Conservation (phyloP, 768 basidiomycete species). For the Mycena vitilis region DNA sequence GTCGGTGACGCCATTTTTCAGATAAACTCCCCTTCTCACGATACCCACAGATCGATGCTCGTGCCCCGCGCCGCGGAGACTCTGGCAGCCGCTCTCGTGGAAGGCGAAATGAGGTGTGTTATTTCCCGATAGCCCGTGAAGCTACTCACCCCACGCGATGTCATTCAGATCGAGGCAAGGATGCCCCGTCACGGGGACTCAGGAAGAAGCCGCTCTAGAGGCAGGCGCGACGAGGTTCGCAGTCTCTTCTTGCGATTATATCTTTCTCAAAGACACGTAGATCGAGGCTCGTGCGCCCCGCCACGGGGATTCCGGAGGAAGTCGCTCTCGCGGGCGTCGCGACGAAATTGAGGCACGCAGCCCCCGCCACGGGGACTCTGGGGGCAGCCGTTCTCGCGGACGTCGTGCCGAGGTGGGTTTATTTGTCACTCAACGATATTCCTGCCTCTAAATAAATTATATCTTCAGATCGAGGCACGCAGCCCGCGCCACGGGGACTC, state of each 20-base stretch:
- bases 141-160: neutral
- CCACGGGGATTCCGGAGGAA: constrained; percentile 13
- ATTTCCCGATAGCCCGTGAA: neutral
- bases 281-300: constrained; percentile 9
- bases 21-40: neutral
- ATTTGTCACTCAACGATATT: no score
- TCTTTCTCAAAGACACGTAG: neutral
- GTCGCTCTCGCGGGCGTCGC: constrained; percentile 15
- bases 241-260: no score
- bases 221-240: constrained; percentile 11
- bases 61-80: constrained; percentile 21
- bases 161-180: constrained; percentile 8
- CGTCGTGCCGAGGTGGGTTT: constrained; percentile 9
- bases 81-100: constrained; percentile 13
- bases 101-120: constrained; percentile 8
- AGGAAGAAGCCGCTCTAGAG: constrained; percentile 5
- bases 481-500: constrained; percentile 23
- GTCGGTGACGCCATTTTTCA: neutral
- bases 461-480: constrained; percentile 10
- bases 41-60: constrained; percentile 13
- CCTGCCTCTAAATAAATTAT: no score
- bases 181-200: constrained; percentile 26
- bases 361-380: constrained; percentile 20
- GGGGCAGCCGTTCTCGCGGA: neutral
- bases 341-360: neutral